Conservation (phyloP, 2,329 filamentous ascomycete genomes). For the Basipetospora chlamydospora region DNA sequence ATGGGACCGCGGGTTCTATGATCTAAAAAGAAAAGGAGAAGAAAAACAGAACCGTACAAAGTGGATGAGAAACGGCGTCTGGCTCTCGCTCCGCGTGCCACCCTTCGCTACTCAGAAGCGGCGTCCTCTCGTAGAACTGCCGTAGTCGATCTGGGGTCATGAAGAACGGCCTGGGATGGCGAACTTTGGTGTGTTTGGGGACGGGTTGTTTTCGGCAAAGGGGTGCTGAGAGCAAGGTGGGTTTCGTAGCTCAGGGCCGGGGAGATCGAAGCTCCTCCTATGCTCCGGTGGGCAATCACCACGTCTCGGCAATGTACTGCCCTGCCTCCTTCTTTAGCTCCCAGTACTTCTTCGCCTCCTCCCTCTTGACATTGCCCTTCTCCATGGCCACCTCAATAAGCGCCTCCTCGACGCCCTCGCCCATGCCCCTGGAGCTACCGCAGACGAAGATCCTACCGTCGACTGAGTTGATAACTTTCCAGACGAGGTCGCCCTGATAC, state of each 20-base stretch:
- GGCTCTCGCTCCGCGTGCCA: no score
- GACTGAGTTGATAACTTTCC: conserved; percentile 94
- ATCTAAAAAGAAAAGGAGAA: no score
- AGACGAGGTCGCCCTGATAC: conserved; percentile 87
- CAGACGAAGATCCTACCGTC: conserved; percentile 95
- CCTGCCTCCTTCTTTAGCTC: conserved; percentile 78
- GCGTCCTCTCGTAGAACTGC: no score
- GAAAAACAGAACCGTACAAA: neutral
- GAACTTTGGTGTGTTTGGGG: no score
- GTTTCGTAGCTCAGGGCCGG: no score
- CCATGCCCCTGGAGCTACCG: conserved; percentile 91
- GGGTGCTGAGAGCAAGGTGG: no score
- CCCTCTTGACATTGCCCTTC: conserved; percentile 72
- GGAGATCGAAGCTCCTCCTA: no score
- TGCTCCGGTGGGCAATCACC: conserved; percentile 29
- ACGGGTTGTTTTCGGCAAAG: no score
- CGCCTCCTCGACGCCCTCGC: conserved; percentile 82
- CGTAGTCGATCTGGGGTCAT: no score
- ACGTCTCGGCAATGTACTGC: conserved; percentile 84
- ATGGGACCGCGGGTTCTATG: no score
- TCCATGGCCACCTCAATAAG: conserved; percentile 82
- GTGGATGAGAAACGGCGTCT: neutral
- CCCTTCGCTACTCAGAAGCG: no score
- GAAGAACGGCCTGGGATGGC: no score
- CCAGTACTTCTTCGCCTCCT: conserved; percentile 83